These are phyloP conservation scores for Rauvolfia tetraphylla DNA, from an alignment of 257 asterid genomes.

Conservation along the genomic window DNA sequence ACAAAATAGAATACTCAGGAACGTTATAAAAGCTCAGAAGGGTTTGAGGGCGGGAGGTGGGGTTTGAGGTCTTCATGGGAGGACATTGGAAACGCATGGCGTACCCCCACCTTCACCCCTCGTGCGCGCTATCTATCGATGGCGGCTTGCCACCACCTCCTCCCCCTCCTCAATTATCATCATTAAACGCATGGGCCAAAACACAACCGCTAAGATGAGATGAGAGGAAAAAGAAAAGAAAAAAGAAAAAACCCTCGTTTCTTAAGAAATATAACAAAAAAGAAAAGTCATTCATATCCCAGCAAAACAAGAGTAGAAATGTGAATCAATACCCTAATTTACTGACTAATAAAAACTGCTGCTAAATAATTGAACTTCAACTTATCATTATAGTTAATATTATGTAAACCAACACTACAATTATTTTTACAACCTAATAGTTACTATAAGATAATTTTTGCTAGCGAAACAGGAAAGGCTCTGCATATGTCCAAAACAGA, in stretches of 20 bases:
- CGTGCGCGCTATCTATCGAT: conserved; percentile 63
- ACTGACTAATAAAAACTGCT: too few species aligned
- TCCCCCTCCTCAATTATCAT: conserved; percentile 29
- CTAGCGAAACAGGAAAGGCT: neutral
- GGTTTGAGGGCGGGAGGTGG: conserved; percentile 19
- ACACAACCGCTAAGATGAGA: conserved; percentile 9
- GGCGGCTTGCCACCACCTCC: conserved; percentile 53
- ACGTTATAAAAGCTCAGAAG: conserved; percentile 8
- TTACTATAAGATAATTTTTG: neutral
- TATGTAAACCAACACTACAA: too few species aligned
- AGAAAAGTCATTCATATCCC: neutral
- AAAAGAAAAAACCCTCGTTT: too few species aligned
- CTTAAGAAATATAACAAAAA: too few species aligned
- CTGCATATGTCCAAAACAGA: conserved; percentile 14
- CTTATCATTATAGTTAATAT: too few species aligned
- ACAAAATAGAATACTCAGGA: conserved; percentile 14
- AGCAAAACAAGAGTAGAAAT: too few species aligned
- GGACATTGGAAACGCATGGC: conserved; percentile 12
- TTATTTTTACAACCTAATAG: neutral
- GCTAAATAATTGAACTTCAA: too few species aligned
- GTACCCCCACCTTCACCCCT: conserved; percentile 41
- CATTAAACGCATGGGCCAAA: conserved; percentile 58
- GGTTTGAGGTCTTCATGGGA: conserved; percentile 17
- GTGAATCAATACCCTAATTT: too few species aligned
- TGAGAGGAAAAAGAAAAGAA: too few species aligned